phyloP scores from a whole-genome alignment of 805 yeast genomes.

The Debaryomyces prosopidis region DNA sequence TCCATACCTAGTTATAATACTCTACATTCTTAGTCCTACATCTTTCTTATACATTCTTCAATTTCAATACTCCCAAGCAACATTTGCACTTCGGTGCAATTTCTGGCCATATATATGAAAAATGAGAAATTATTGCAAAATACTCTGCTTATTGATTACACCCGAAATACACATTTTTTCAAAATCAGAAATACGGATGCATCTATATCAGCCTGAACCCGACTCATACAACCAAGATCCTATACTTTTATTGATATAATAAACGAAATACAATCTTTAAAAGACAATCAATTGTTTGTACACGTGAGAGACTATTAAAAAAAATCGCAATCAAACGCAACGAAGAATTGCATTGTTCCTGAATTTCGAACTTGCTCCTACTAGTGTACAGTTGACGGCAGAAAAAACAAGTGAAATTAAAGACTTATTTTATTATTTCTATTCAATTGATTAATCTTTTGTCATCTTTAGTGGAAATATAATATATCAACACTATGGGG shows the following conservation, averaged over 20 bases:
- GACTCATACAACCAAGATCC: too few species aligned
- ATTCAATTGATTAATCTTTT: neutral
- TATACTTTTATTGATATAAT: too few species aligned
- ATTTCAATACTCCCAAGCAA: too few species aligned
- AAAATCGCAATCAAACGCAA: conserved; percentile 1
- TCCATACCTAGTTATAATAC: too few species aligned
- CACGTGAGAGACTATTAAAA: neutral
- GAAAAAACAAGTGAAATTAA: neutral
- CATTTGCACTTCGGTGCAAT: too few species aligned
- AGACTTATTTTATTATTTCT: neutral
- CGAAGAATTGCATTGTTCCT: neutral
- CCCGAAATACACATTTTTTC: too few species aligned
- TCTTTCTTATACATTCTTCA: too few species aligned
- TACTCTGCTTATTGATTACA: neutral
- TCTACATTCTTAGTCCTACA: too few species aligned
- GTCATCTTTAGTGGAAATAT: neutral
- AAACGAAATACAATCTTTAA: neutral
- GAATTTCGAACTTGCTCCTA: neutral
- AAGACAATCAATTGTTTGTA: neutral
- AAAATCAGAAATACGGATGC: too few species aligned
- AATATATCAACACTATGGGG: conserved; percentile 1
- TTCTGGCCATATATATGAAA: too few species aligned
- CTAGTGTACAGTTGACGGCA: neutral
- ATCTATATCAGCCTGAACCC: too few species aligned
- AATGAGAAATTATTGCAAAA: neutral